These are phyloP conservation scores for Mycena indigotica DNA, from an alignment of 768 basidiomycete species.

Conservation along the genomic window DNA sequence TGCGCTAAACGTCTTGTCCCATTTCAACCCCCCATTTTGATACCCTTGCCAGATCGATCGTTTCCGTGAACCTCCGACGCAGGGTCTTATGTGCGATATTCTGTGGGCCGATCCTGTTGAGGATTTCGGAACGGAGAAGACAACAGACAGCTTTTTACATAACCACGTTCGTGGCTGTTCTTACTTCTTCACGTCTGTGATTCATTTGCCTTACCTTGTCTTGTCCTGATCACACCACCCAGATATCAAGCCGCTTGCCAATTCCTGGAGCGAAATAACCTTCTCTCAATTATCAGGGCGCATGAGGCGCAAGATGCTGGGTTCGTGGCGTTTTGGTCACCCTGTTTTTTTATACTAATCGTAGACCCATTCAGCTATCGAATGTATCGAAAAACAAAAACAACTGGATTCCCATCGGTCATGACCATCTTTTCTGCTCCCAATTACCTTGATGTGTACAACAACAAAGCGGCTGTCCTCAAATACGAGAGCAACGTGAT, in stretches of 20 bases:
- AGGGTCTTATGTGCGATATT: constrained; percentile 98
- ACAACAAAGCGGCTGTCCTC: constrained; percentile 98
- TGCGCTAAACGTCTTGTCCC: constrained; percentile 40
- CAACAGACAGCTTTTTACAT: constrained; percentile 85
- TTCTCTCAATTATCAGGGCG: constrained; percentile 94
- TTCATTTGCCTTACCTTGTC: neutral
- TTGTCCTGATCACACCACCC: constrained; percentile 8
- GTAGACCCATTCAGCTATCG: constrained; percentile 63
- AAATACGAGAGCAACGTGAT: constrained; percentile 99
- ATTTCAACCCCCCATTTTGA: neutral
- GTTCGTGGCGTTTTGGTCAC: constrained; percentile 50
- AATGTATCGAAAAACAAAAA: constrained; percentile 98
- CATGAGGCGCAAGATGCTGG: constrained; percentile 99
- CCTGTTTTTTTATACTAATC: neutral
- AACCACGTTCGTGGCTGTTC: constrained; percentile 97
- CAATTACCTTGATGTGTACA: constrained; percentile 97
- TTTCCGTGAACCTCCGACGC: constrained; percentile 97
- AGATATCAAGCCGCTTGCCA: constrained; percentile 97
- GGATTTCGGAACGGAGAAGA: constrained; percentile 95
- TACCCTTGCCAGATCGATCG: constrained; percentile 76
- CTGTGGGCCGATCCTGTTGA: constrained; percentile 98
- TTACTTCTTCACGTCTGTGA: constrained; percentile 75
- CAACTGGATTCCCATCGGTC: constrained; percentile 97
- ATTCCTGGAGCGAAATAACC: constrained; percentile 95
- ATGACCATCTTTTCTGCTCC: constrained; percentile 99